Conservation (phyloP, 768 basidiomycete species). For the Gelatoporia subvermispora region DNA sequence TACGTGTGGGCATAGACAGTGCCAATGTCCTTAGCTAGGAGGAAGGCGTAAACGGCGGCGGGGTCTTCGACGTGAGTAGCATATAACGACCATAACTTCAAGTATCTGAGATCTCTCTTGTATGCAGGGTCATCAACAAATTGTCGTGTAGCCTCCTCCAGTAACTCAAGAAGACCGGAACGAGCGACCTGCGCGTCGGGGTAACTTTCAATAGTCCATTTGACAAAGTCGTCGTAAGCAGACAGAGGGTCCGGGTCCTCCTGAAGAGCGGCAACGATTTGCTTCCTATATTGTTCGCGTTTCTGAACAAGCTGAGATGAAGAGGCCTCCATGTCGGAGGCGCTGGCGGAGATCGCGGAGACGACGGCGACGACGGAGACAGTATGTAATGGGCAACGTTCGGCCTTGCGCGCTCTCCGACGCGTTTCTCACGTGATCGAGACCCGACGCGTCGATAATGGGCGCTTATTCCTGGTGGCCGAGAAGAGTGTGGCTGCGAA, state of each 20-base stretch:
- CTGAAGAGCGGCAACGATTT: constrained; percentile 48
- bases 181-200: constrained; percentile 56
- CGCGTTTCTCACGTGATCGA: too few relatives aligned
- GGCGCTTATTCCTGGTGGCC: too few relatives aligned
- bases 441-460: too few relatives aligned
- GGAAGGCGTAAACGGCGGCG: constrained; percentile 52
- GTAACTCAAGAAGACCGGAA: constrained; percentile 73
- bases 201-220: constrained; percentile 85
- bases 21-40: constrained; percentile 48
- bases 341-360: background rate
- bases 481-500: too few relatives aligned
- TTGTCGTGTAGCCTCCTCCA: constrained; percentile 78
- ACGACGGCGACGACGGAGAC: background rate
- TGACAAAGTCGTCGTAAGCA: constrained; percentile 79
- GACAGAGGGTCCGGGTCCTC: constrained; percentile 87
- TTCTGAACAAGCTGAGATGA: constrained; percentile 14
- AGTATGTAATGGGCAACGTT: too few relatives aligned
- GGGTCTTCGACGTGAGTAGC: constrained; percentile 74
- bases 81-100: constrained; percentile 89
- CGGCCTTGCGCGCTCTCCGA: too few relatives aligned
- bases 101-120: constrained; percentile 82
- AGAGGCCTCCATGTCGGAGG: constrained; percentile 1
- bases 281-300: constrained; percentile 24
- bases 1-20: constrained; percentile 78
- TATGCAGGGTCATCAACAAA: constrained; percentile 85